Conservation (phyloP, 2,329 filamentous ascomycete species). For the Paecilomyces dactylethromorphus region DNA sequence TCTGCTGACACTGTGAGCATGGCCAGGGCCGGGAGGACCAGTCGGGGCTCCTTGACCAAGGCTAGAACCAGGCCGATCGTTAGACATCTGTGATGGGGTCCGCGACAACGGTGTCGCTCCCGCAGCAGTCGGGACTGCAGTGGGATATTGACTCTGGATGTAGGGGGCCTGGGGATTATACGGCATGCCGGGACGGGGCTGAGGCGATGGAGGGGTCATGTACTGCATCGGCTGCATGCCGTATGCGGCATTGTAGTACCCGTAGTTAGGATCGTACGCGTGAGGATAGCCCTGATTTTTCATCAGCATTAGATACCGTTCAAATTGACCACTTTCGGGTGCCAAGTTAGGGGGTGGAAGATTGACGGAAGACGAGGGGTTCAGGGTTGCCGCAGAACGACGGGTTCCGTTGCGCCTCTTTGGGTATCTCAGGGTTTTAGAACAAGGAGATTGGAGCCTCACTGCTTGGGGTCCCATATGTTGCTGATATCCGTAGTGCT, state of each 20-base stretch:
- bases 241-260: slow-evolving; percentile 37
- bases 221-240: slow-evolving; percentile 32
- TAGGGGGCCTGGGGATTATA: slow-evolving; percentile 42
- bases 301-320: slow-evolving; percentile 61
- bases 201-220: slow-evolving; percentile 40
- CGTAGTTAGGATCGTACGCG: slow-evolving; percentile 43
- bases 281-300: slow-evolving; percentile 60
- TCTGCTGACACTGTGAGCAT: slow-evolving; percentile 47
- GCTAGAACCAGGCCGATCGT: slow-evolving; percentile 58
- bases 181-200: slow-evolving; percentile 43
- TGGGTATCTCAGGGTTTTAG: slow-evolving; percentile 25
- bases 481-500: slow-evolving; percentile 51
- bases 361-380: slow-evolving; percentile 17
- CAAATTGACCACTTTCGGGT: slow-evolving; percentile 64
- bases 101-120: slow-evolving; percentile 71
- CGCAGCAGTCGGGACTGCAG: slow-evolving; percentile 40
- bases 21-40: slow-evolving; percentile 44
- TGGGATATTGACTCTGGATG: slow-evolving; percentile 48
- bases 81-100: slow-evolving; percentile 70
- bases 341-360: slow-evolving; percentile 52
- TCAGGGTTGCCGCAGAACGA: slow-evolving; percentile 12
- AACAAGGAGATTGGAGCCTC: slow-evolving; percentile 40
- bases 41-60: slow-evolving; percentile 51
- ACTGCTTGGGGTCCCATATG: slow-evolving; percentile 56
- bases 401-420: slow-evolving; percentile 22